Evolutionary conservation across 441 rosid species (phyloP).

Genomic region (Gossypium aridum): DNA sequence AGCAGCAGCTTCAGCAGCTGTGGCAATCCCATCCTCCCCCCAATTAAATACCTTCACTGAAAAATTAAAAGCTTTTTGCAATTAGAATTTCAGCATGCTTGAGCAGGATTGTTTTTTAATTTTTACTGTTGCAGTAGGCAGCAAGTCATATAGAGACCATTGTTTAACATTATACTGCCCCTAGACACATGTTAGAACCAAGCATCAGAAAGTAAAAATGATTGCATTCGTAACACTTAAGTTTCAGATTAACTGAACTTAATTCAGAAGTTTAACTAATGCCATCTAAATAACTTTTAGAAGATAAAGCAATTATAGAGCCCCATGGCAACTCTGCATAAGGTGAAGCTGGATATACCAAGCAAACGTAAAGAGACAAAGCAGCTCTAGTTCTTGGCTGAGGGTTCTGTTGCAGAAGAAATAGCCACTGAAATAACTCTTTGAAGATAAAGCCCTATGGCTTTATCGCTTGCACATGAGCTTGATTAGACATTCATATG

Average conservation of each 20-base stretch:
- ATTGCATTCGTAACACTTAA: background rate
- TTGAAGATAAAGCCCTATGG: too few species aligned
- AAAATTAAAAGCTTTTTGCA: slow-evolving; percentile 9
- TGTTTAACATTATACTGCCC: background rate
- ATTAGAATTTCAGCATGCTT: slow-evolving; percentile 11
- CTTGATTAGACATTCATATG: too few species aligned
- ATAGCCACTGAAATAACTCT: background rate
- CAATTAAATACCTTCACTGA: slow-evolving; percentile 60
- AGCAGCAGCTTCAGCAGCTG: slow-evolving; percentile 48
- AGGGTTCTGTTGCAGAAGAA: background rate
- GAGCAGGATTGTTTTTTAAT: background rate
- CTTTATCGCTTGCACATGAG: too few species aligned
- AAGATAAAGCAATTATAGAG: background rate
- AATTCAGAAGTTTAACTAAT: background rate
- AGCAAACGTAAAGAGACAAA: background rate
- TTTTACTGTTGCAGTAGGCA: background rate
- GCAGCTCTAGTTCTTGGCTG: background rate
- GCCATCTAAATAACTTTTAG: background rate
- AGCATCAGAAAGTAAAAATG: background rate
- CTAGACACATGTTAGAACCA: background rate
- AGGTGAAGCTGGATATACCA: background rate
- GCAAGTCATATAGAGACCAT: background rate
- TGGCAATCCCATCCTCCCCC: slow-evolving; percentile 61
- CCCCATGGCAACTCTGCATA: background rate
- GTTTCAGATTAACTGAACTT: background rate